A percentile compares a stretch with the other conserved stretches of the same genome.
Conservation (phyloP, 345 rosid genomes). For the Corchorus olitorius region DNA sequence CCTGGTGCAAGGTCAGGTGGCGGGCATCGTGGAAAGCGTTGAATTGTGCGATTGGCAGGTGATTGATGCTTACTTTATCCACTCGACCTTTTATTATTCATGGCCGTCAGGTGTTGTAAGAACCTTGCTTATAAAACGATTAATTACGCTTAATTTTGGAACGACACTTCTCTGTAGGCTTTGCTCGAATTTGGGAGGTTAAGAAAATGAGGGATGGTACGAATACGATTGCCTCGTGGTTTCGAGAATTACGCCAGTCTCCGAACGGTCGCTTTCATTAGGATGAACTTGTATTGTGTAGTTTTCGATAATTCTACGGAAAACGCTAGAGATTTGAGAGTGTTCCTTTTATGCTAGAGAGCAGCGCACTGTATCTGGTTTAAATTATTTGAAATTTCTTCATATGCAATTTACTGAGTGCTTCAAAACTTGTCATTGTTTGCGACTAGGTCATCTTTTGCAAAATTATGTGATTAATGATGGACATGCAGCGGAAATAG, state of each 20-base stretch:
- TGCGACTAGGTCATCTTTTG: slow-evolving; percentile 6
- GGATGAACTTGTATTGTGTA: slow-evolving; percentile 31
- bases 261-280: slow-evolving; percentile 23
- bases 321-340: slow-evolving; percentile 21
- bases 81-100: slow-evolving; percentile 36
- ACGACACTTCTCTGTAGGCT: slow-evolving; percentile 53
- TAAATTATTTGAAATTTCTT: slow-evolving; percentile 20
- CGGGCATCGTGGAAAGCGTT: slow-evolving; percentile 69
- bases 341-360: slow-evolving; percentile 25
- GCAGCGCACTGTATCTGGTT: slow-evolving; percentile 28
- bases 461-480: slow-evolving; percentile 2
- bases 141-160: slow-evolving; percentile 40
- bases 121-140: slow-evolving; percentile 34
- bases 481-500: slow-evolving; percentile 8
- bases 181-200: slow-evolving; percentile 36
- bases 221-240: slow-evolving; percentile 32
- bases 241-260: slow-evolving; percentile 33
- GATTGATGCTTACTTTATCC: slow-evolving; percentile 36
- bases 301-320: slow-evolving; percentile 22
- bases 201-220: slow-evolving; percentile 36
- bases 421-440: slow-evolving; percentile 15
- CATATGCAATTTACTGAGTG: slow-evolving; percentile 9
- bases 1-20: slow-evolving; percentile 81
- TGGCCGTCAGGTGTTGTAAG: slow-evolving; percentile 32
- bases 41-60: slow-evolving; percentile 45